Base-by-base conservation (phyloP, 2,329 filamentous ascomycete species). In the Epichloe typhina region DNA sequence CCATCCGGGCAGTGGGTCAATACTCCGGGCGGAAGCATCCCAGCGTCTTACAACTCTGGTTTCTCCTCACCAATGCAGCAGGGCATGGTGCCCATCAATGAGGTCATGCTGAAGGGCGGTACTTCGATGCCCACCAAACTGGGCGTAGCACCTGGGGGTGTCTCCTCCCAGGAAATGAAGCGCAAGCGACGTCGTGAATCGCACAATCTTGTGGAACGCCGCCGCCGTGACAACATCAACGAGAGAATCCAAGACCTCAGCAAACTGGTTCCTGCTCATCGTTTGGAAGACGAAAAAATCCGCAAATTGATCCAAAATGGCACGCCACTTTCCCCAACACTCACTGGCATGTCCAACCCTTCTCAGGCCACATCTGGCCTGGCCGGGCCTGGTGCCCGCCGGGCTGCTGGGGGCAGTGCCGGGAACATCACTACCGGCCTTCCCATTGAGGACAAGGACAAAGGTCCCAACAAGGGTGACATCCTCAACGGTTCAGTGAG, bases 391-490 rank as follows among this genome's bases (percentile, higher is more conserved):
- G 86, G 83, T 56, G 89, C 88, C 40, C 80, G 89, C 56, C 82
- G 90, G 55, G 89, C 89, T 33, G 80, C 84, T 35, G 81, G 83
- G 49, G 75, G 74, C n/a, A 68, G 67, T 6, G 75, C 82, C 6
- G 86, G 86, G 38, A 94, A 86, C 63, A 96, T 96, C 61, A 95
- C 89, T 5, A 91, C 91, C 56, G 89, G 90, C 13, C 77, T 97
- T 33, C 91, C 93, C 0, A 79, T 95, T 37, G 93, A 98, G 61
- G 93, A 97, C 58, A 97, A 97, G 66, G 93, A 98, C 70, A 97
- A 97, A 65, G 93, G 93, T 0, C 93, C 93, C 5, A 97, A 97
- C 74, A 98, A 98, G 71, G 93, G 93, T 46, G 93, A 98, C 61
- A 97, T 98, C 53, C 83, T 98, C 60, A 97, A 97, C 62, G 91